Evolutionary conservation across 495 filamentous ascomycete species (phyloP).

Genomic region (Pyrenula aspistea): DNA sequence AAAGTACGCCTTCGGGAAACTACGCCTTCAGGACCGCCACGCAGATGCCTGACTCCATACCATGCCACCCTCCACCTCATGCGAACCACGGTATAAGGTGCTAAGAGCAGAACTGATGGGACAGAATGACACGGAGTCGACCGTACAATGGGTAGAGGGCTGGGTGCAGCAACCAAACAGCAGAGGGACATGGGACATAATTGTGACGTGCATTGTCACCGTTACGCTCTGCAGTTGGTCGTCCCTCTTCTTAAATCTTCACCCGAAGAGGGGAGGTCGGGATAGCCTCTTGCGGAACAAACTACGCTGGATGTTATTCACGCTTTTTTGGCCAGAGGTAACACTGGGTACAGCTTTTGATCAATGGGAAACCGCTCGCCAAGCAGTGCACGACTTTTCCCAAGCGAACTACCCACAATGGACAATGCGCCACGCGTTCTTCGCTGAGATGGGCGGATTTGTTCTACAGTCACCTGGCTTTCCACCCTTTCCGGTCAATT

Average conservation of each 20-base stretch:
- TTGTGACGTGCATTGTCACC: conserved; percentile 8
- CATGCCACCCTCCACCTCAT: not conserved
- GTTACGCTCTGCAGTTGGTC: conserved; percentile 12
- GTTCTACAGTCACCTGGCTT: conserved; percentile 8
- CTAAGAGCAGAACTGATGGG: not conserved
- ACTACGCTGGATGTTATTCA: conserved; percentile 4
- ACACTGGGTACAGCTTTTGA: conserved; percentile 5
- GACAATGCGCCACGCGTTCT: conserved; percentile 21
- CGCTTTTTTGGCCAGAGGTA: conserved; percentile 12
- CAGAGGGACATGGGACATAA: conserved; percentile 12
- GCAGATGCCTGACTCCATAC: not conserved
- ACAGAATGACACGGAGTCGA: not conserved
- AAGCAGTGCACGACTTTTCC: conserved; percentile 3
- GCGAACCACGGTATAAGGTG: not conserved
- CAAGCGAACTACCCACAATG: conserved; percentile 4
- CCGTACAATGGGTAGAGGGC: not conserved
- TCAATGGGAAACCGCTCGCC: conserved; percentile 8
- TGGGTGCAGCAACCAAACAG: conserved; percentile 8
- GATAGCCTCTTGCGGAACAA: conserved; percentile 1
- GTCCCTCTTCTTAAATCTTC: conserved; percentile 10
- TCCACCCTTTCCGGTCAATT: conserved; percentile 15
- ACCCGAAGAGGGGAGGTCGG: not conserved
- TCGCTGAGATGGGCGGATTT: conserved; percentile 23
- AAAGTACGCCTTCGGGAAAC: too few relatives aligned
- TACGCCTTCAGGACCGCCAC: too few relatives aligned